Evolutionary conservation across 148 eudicot species (phyloP).

Genomic region (Suaeda aralocaspica): DNA sequence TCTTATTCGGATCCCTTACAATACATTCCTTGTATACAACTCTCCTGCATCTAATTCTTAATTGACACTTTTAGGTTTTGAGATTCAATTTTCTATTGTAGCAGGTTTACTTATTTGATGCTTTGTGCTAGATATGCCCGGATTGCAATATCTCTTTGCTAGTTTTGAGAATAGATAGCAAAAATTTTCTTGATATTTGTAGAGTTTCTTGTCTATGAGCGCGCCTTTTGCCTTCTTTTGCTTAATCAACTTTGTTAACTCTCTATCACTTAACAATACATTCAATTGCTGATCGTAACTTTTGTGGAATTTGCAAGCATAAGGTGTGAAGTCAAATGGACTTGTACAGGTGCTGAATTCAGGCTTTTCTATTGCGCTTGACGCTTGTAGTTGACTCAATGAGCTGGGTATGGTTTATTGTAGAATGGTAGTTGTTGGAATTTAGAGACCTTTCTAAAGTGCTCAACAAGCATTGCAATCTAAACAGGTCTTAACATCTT

Average conservation of each 20-base stretch:
- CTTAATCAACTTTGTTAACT: slow-evolving; percentile 22
- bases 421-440: background rate
- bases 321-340: background rate
- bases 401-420: background rate
- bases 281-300: slow-evolving; percentile 1
- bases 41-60: too few relatives aligned
- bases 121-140: too few relatives aligned
- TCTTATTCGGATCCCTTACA: too few relatives aligned
- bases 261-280: slow-evolving; percentile 17
- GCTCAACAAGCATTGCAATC: background rate
- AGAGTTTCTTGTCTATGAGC: slow-evolving; percentile 12
- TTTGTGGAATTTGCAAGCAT: slow-evolving; percentile 3
- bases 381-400: background rate
- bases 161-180: too few relatives aligned
- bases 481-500: background rate
- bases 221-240: slow-evolving; percentile 15
- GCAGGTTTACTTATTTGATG: too few relatives aligned
- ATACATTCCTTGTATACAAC: too few relatives aligned
- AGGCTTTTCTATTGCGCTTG: background rate
- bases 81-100: too few relatives aligned
- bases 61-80: too few relatives aligned
- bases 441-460: background rate
- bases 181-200: too few relatives aligned
- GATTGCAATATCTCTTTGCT: too few relatives aligned
- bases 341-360: background rate